These are phyloP conservation scores for Emmonsia crescens DNA, from an alignment of 2,329 filamentous ascomycete genomes.

Conservation along the genomic window DNA sequence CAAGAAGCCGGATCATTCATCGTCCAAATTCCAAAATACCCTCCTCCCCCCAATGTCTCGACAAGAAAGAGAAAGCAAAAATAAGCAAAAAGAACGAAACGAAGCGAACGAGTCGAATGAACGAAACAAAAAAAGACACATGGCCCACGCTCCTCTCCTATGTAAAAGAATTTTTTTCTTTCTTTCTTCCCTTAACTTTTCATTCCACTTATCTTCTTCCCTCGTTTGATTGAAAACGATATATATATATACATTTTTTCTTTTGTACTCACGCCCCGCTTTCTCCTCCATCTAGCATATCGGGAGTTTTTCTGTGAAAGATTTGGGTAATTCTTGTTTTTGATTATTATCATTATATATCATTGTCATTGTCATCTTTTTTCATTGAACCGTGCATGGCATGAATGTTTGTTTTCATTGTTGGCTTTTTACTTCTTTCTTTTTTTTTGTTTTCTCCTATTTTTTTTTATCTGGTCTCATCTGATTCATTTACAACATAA, in stretches of 20 bases:
- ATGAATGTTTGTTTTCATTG: neutral
- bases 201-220: neutral
- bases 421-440: neutral
- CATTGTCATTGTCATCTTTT: neutral
- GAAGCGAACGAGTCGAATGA: neutral
- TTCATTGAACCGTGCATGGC: neutral
- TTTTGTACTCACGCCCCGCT: neutral
- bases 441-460: neutral
- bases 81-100: neutral
- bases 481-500: too few species aligned
- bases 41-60: neutral
- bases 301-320: too few species aligned
- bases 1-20: too few species aligned
- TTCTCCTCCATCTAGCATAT: neutral
- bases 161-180: neutral
- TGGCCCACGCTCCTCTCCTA: neutral
- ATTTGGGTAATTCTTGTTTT: too few species aligned
- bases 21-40: neutral
- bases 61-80: neutral
- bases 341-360: neutral
- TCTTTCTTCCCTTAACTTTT: neutral
- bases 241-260: neutral
- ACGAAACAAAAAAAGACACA: neutral
- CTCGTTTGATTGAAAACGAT: neutral
- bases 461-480: neutral